Evolutionary conservation across 305 asterid species (phyloP), one percentile per base, ranked within the genome.

Genomic region (Fraxinus nigra): DNA sequence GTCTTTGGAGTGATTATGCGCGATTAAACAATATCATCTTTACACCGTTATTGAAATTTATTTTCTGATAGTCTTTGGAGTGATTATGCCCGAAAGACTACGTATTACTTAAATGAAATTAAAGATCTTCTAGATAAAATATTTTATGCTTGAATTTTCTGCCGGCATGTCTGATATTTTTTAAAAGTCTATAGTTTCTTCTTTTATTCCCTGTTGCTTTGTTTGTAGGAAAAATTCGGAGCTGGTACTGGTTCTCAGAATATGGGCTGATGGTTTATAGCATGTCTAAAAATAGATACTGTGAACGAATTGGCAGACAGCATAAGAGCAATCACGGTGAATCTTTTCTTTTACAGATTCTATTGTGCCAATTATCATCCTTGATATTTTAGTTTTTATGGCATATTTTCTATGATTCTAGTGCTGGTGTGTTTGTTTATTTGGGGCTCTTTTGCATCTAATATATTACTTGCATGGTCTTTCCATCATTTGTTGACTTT

Each of bases 221-320:
- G 72, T 75, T 84, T 32, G 83, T 86, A 96, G 99, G 98, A 80
- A 94, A 88, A 87, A 94, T 96, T 70, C 91, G 93, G 83, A 90
- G 94, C 90, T 96, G 99, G 99, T 96, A 89, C 86, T 94, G 95
- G 97, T 94, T 96, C 86, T 94, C 98, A 38, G 99, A 96, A 88
- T 90, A 90, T 83, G 94, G 90, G 82, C 83, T 96, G 84, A 90
- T 96, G 89, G 98, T 96, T 22, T 96, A 96, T 82, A 93, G 91
- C 90, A 96, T 96, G 99, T 94, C 92, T 72, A 92, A 92, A 85
- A 96, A 86, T 85, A 92, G 99, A 90, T 96, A 89, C 79, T 96
- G 99, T 61, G 98, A 94, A 85, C 90, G 99, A 86, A 96, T 96
- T 83, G 98, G 95, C 87, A 89, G 99, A 93, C 92, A 96, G 88